Evolutionary conservation across 2,329 filamentous ascomycete species (phyloP).

Genomic region (Fusarium sp.): DNA sequence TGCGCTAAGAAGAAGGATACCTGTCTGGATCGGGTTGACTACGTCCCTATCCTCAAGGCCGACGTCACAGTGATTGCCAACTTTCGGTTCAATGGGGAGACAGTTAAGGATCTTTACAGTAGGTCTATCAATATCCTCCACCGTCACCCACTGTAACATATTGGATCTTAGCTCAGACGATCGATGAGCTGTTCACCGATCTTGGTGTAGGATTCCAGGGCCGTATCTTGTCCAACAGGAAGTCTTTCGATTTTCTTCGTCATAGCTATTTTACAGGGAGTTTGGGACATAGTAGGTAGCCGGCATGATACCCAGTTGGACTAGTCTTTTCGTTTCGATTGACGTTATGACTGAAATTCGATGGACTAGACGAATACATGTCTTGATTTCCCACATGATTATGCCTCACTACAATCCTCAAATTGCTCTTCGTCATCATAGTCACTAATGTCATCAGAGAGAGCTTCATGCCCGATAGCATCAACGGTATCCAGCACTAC

Average conservation of each 20-base stretch:
- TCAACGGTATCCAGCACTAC: not conserved
- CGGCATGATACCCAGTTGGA: not conserved
- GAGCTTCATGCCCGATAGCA: not conserved
- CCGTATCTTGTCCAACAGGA: too few relatives aligned
- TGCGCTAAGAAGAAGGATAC: too few relatives aligned
- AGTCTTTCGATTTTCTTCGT: too few relatives aligned
- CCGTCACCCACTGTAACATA: accelerated
- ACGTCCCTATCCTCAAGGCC: too few relatives aligned
- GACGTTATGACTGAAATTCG: not conserved
- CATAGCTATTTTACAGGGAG: not conserved
- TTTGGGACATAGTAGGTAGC: not conserved
- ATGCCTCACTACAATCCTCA: not conserved
- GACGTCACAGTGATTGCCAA: not conserved
- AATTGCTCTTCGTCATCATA: not conserved
- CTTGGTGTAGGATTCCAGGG: not conserved
- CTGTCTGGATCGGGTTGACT: too few relatives aligned
- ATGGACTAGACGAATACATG: not conserved
- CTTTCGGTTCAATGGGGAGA: accelerated
- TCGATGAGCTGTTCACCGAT: not conserved
- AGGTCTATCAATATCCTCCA: accelerated
- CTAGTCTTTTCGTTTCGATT: accelerated
- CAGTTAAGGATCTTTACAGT: accelerated
- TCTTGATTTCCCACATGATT: too few relatives aligned
- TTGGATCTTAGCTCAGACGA: not conserved
- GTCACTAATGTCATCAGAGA: not conserved